Base-by-base conservation (phyloP, 768 basidiomycete genomes). In the Termitomyces bulborhizus region DNA sequence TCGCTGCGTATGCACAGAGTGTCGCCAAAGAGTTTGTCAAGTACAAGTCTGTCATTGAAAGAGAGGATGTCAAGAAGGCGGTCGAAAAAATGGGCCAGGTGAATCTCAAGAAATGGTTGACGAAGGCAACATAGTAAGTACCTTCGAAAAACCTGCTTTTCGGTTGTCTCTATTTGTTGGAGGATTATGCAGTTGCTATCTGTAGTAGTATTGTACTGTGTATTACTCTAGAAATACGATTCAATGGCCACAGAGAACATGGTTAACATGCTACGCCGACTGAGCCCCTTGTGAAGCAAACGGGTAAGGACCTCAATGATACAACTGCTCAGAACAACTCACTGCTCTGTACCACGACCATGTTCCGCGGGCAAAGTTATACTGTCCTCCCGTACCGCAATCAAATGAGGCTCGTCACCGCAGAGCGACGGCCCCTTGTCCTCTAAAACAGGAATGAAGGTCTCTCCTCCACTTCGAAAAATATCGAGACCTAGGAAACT, bases 61-160 rank as follows among this genome's bases (percentile, higher is more conserved):
- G 84, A 54, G 77, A 78, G 13, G 84, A 86, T 21, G 76, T 96
- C 37, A 87, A 80, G 71, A 79, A 72, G 58, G 82, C 83, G 5
- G 76, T 92, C 26, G 84, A 86, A 45, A 79, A 70, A 61, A 75
- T 76, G 44, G 84, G 85, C 2, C 86, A 90, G 61, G 80, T 83
- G 11, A 86, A 78, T 60, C 69, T 93, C 53, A 88, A 81, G 65
- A 89, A 88, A 65, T 93, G 91, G 91, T 72, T 91, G 52, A 81
- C 69, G 48, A 88, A 84, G 59, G 78, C 80, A 2, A 78, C 79
- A 1, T 73, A 73, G 61, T 76, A 62, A 71, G 24, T 44, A 18
- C 15, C 26, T 56, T 26, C 48, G 27, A 31, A 15, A 4, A 37
- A 37, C 13, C 26, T 31, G 6, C 18, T 31, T 52, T 47, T 42